phyloP scores from a whole-genome alignment of 108 stramenopile genomes.

The Cyclotella cryptica region DNA sequence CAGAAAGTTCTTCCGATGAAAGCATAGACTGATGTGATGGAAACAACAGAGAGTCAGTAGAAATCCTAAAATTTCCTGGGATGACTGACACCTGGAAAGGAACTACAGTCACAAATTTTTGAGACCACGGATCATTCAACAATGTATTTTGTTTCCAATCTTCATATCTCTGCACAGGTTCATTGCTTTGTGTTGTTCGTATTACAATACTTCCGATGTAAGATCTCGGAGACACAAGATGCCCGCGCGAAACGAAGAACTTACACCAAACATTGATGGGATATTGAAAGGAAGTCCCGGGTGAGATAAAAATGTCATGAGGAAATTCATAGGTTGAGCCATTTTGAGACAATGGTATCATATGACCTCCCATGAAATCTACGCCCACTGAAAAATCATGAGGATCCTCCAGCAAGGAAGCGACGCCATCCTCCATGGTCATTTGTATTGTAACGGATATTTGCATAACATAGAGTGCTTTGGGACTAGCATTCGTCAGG shows the following conservation, averaged over 20 bases:
- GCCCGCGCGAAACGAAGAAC: constrained; percentile 22
- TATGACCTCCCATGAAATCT: constrained; percentile 34
- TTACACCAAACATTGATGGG: constrained; percentile 42
- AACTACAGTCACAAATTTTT: constrained; percentile 26
- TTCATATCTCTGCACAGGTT: not conserved
- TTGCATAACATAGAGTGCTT: constrained; percentile 51
- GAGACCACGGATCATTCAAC: constrained; percentile 8
- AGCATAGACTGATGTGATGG: constrained; percentile 32
- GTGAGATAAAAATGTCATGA: constrained; percentile 24
- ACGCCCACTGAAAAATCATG: constrained; percentile 42
- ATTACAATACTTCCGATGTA: constrained; percentile 46
- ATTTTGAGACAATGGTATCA: constrained; percentile 19
- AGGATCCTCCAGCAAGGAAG: constrained; percentile 12
- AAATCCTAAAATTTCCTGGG: constrained; percentile 38
- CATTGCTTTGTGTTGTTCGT: not conserved
- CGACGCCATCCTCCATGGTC: constrained; percentile 12
- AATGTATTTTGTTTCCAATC: constrained; percentile 38
- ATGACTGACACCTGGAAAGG: constrained; percentile 40
- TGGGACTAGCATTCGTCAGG: constrained; percentile 45
- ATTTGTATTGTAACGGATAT: constrained; percentile 42
- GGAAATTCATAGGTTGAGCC: constrained; percentile 18
- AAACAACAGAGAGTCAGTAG: constrained; percentile 47
- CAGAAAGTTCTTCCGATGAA: constrained; percentile 18
- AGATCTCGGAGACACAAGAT: constrained; percentile 18
- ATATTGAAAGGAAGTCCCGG: constrained; percentile 3